Percentiles rank a stretch among this genome's conserved stretches.
These are phyloP conservation scores for Starmerella tilneyi DNA, from an alignment of 805 yeast genomes.

Conservation along the genomic window DNA sequence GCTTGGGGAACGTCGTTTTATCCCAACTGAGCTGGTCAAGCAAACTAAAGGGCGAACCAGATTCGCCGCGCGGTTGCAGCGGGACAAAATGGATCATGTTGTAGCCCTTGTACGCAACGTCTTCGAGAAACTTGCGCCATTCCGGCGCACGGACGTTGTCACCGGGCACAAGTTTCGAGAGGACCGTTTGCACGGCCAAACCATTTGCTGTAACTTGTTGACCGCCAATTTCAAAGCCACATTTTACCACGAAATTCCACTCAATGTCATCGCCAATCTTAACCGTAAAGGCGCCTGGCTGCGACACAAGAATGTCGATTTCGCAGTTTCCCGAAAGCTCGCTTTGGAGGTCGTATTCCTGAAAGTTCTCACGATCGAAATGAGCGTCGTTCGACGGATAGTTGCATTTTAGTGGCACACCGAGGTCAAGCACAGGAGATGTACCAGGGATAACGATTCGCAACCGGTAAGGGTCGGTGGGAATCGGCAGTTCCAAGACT, in stretches of 20 bases:
- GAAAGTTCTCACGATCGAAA: constrained; percentile 51
- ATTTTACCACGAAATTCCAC: constrained; percentile 65
- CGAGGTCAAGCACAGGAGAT: constrained; percentile 49
- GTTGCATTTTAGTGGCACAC: constrained; percentile 66
- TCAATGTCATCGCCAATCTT: constrained; percentile 49
- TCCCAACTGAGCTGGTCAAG: constrained; percentile 77
- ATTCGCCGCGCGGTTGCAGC: constrained; percentile 74
- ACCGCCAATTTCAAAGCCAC: constrained; percentile 51
- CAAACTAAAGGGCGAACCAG: constrained; percentile 88
- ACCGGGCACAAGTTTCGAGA: constrained; percentile 86
- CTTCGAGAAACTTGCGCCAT: constrained; percentile 60
- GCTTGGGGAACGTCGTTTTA: constrained; percentile 46
- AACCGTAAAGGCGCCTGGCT: constrained; percentile 73
- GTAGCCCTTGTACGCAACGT: constrained; percentile 65
- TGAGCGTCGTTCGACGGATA: constrained; percentile 42
- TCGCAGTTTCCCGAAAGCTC: constrained; percentile 52
- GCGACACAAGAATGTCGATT: constrained; percentile 50
- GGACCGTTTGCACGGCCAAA: constrained; percentile 69
- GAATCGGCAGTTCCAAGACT: constrained; percentile 34
- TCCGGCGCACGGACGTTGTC: constrained; percentile 29
- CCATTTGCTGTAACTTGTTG: constrained; percentile 61
- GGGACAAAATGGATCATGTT: constrained; percentile 97
- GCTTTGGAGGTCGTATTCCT: constrained; percentile 38
- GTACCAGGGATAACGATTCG: constrained; percentile 65
- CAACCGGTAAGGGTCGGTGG: constrained; percentile 36